These are phyloP conservation scores for Keithomyces neogunnii DNA, from an alignment of 2,329 filamentous ascomycete genomes.

Conservation along the genomic window DNA sequence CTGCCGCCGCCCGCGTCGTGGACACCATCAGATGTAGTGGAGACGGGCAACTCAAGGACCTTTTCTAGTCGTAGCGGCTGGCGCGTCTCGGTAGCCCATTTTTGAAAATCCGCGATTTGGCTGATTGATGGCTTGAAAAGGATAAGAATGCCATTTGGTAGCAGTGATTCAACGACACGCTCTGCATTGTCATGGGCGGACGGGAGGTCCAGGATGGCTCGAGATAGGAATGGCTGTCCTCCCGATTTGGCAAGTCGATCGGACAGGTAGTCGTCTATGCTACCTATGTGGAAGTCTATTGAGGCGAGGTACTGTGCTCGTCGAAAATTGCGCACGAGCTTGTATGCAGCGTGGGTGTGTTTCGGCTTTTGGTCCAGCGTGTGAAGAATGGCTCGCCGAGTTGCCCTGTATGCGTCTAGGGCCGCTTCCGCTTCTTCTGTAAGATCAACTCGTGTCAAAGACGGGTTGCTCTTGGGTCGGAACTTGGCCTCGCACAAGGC, in stretches of 20 bases:
- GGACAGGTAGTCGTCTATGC: conserved; percentile 55
- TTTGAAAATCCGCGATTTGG: conserved; percentile 57
- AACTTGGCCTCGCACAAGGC: conserved; percentile 17
- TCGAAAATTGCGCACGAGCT: conserved; percentile 58
- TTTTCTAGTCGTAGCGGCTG: conserved; percentile 49
- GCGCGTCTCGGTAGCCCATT: conserved; percentile 37
- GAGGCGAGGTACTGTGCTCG: conserved; percentile 61
- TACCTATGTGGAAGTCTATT: conserved; percentile 65
- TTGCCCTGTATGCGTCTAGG: conserved; percentile 36
- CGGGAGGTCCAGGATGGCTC: conserved; percentile 68
- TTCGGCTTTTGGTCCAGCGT: conserved; percentile 58
- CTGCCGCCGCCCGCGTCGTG: conserved; percentile 43
- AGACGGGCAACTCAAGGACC: conserved; percentile 47
- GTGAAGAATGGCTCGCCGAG: conserved; percentile 62
- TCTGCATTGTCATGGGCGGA: conserved; percentile 41
- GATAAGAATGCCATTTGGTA: conserved; percentile 54
- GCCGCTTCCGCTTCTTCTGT: conserved; percentile 19
- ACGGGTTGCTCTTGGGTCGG: conserved; percentile 9
- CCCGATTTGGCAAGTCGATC: conserved; percentile 35
- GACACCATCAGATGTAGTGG: conserved; percentile 30
- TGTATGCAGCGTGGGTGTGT: conserved; percentile 56
- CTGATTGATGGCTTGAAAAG: conserved; percentile 73
- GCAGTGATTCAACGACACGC: conserved; percentile 48
- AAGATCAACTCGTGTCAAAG: conserved; percentile 17
- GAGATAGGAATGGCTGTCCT: conserved; percentile 55